Conservation (phyloP, 352 stramenopile genomes). For the Pythium brachiatum region DNA sequence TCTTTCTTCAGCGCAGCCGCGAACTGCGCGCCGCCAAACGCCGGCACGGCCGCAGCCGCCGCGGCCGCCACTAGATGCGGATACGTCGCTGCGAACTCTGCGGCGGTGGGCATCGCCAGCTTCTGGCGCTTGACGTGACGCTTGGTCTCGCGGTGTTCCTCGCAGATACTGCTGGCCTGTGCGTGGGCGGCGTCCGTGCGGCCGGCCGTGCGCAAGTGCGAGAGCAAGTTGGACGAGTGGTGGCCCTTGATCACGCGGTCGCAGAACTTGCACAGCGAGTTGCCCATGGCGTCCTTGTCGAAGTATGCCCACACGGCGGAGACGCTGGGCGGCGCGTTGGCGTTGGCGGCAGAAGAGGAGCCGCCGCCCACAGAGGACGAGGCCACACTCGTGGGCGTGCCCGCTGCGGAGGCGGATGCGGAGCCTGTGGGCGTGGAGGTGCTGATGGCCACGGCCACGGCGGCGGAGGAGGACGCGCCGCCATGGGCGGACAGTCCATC, state of each 20-base stretch:
- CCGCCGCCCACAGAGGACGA: constrained; percentile 7
- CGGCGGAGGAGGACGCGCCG: neutral
- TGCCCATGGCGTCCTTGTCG: constrained; percentile 68
- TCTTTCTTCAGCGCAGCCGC: constrained; percentile 29
- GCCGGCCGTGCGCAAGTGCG: constrained; percentile 69
- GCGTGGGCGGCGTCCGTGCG: constrained; percentile 68
- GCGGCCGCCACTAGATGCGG: constrained; percentile 43
- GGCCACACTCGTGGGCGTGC: constrained; percentile 9
- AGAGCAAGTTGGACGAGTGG: constrained; percentile 82
- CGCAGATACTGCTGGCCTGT: constrained; percentile 69
- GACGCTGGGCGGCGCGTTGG: constrained; percentile 50
- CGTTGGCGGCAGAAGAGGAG: neutral
- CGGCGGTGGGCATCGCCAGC: constrained; percentile 41
- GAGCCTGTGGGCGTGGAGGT: constrained; percentile 1
- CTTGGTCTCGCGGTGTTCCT: constrained; percentile 80
- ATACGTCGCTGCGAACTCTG: constrained; percentile 51
- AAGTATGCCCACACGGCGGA: constrained; percentile 86
- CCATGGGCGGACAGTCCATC: constrained; percentile 12
- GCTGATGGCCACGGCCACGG: neutral
- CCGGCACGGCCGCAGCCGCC: constrained; percentile 36
- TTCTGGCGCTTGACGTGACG: constrained; percentile 78
- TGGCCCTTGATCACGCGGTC: constrained; percentile 83
- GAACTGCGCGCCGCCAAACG: constrained; percentile 22
- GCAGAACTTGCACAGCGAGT: constrained; percentile 86
- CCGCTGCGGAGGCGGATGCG: neutral